Evolutionary conservation across 805 yeast genomes (phyloP).

Genomic region (Kodamaea fukazawae): DNA sequence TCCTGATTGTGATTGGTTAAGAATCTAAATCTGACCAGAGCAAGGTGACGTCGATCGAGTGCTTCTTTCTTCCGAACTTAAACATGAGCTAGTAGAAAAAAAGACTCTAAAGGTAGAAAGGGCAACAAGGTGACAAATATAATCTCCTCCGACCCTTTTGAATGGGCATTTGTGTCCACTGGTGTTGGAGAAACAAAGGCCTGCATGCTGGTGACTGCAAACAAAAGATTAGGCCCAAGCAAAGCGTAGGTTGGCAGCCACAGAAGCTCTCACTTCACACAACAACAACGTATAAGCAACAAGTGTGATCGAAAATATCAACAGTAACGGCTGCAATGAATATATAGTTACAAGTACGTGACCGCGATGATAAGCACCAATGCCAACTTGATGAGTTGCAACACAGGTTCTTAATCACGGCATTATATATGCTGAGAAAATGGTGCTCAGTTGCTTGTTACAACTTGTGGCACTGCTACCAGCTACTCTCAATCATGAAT

Average conservation of each 20-base stretch:
- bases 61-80: conserved; percentile 20
- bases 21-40: conserved; percentile 17
- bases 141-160: conserved; percentile 3
- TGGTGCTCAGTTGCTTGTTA: too few species aligned
- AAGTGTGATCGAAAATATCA: neutral
- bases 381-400: conserved; percentile 1
- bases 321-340: neutral
- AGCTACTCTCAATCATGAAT: too few species aligned
- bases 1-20: conserved; percentile 17
- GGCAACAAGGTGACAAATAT: conserved; percentile 12
- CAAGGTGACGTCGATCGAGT: conserved; percentile 17
- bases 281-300: conserved; percentile 22
- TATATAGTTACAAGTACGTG: neutral
- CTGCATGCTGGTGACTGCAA: conserved; percentile 14
- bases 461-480: too few species aligned
- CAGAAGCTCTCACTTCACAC: conserved; percentile 21
- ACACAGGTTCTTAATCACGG: conserved; percentile 12
- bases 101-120: conserved; percentile 17
- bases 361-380: neutral
- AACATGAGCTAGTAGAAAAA: conserved; percentile 15
- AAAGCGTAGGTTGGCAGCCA: conserved; percentile 20
- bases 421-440: too few species aligned
- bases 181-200: conserved; percentile 20
- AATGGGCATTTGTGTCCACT: conserved; percentile 7
- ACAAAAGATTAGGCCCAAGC: conserved; percentile 21